A percentile compares a stretch with the other conserved stretches of the same genome.
These are phyloP conservation scores for Globisporangium spinosum DNA, from an alignment of 352 stramenopile genomes.

Conservation along the genomic window DNA sequence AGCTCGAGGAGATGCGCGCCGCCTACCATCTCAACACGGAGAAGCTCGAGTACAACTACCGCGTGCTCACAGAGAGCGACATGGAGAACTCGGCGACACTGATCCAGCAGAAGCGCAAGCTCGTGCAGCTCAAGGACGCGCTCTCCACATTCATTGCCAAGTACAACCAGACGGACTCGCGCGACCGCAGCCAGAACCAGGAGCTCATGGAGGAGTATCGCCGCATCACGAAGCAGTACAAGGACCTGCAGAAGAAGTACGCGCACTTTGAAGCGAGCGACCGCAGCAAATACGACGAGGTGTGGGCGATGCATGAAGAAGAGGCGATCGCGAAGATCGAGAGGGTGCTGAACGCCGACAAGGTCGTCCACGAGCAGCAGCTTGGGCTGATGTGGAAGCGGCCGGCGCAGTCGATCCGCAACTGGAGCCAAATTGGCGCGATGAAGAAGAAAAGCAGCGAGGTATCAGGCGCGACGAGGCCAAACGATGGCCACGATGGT, in stretches of 20 bases:
- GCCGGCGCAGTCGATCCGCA: slow-evolving; percentile 48
- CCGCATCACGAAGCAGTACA: slow-evolving; percentile 94
- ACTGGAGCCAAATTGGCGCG: slow-evolving; percentile 40
- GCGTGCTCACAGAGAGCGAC: slow-evolving; percentile 92
- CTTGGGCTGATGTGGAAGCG: slow-evolving; percentile 80
- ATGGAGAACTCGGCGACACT: slow-evolving; percentile 94
- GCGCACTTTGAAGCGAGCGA: slow-evolving; percentile 92
- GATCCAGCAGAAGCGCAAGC: slow-evolving; percentile 91
- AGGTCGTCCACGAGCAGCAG: slow-evolving; percentile 89
- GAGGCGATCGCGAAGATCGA: slow-evolving; percentile 80
- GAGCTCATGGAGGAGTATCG: slow-evolving; percentile 93
- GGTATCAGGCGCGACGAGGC: neutral
- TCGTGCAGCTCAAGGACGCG: slow-evolving; percentile 91
- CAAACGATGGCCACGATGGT: slow-evolving; percentile 10
- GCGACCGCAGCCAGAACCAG: slow-evolving; percentile 87
- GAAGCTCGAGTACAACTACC: slow-evolving; percentile 96
- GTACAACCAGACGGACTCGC: slow-evolving; percentile 90
- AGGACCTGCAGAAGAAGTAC: slow-evolving; percentile 94
- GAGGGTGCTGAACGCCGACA: slow-evolving; percentile 86
- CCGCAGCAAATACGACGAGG: slow-evolving; percentile 81
- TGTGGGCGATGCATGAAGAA: slow-evolving; percentile 92
- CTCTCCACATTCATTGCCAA: slow-evolving; percentile 86
- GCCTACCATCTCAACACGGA: slow-evolving; percentile 96
- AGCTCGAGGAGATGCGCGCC: slow-evolving; percentile 94
- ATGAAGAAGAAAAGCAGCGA: slow-evolving; percentile 32